phyloP scores from a whole-genome alignment of 139 green algal genomes.

The Pleodorina starrii region DNA sequence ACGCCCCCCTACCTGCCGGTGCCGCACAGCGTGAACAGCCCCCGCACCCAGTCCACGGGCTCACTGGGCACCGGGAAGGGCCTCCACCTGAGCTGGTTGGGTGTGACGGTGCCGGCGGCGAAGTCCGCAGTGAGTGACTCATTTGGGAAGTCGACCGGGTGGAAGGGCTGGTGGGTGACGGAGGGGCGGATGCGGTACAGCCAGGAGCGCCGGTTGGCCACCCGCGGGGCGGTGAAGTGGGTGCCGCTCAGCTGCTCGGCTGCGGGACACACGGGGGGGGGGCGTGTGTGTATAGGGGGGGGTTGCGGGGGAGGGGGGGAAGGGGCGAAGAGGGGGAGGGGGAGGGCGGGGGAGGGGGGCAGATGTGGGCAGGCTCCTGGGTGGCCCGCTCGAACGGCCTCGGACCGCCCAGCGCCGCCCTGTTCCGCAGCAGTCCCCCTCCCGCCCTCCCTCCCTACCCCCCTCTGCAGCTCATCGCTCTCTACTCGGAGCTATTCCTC shows the following conservation, averaged over 20 bases:
- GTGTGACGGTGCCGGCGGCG: constrained; percentile 73
- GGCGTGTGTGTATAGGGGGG: too few species aligned
- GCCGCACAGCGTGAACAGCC: constrained; percentile 90
- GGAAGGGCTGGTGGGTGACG: constrained; percentile 86
- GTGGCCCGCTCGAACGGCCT: too few species aligned
- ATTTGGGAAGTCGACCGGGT: constrained; percentile 78
- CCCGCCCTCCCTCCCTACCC: too few species aligned
- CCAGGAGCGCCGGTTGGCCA: constrained; percentile 79
- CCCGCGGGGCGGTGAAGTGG: constrained; percentile 92
- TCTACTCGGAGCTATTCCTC: too few species aligned
- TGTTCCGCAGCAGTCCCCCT: too few species aligned
- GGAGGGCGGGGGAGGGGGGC: not conserved
- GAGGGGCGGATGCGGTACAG: constrained; percentile 94
- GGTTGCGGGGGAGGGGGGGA: too few species aligned
- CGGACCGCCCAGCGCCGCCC: too few species aligned
- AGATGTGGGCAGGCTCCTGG: too few species aligned
- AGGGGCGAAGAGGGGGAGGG: not conserved
- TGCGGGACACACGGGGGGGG: too few species aligned
- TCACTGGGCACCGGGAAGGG: constrained; percentile 79
- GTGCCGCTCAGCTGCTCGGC: constrained; percentile 94
- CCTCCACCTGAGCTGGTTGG: constrained; percentile 94
- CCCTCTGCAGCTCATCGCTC: too few species aligned
- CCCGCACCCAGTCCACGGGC: constrained; percentile 87
- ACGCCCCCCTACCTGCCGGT: constrained; percentile 73
- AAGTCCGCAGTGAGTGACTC: constrained; percentile 81